Evolutionary conservation across 176 grass and related monocot genomes (phyloP).

Genomic region (Elymus sibiricus): DNA sequence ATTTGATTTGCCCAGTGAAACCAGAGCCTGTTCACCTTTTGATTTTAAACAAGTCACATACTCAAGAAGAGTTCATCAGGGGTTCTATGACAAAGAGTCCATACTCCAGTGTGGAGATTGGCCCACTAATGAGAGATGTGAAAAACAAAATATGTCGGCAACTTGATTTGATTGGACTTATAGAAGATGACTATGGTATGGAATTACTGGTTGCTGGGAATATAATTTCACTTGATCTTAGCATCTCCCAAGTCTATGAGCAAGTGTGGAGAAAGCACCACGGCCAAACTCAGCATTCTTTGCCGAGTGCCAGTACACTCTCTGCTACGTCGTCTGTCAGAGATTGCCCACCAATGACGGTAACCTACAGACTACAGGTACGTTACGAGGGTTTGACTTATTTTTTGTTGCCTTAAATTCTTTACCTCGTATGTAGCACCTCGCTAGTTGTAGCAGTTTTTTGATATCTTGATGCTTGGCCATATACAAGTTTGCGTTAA

Average conservation of each 20-base stretch:
- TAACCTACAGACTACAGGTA: conserved; percentile 96
- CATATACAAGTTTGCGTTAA: neutral
- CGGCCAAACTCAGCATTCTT: conserved; percentile 60
- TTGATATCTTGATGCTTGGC: neutral
- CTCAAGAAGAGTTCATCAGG: conserved; percentile 97
- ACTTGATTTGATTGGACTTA: conserved; percentile 86
- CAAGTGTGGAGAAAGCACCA: conserved; percentile 95
- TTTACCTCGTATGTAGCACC: neutral
- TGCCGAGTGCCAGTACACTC: conserved; percentile 38
- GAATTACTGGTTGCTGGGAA: conserved; percentile 92
- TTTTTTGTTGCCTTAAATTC: conserved; percentile 1
- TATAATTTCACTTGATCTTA: conserved; percentile 99
- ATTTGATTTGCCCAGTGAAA: conserved; percentile 95
- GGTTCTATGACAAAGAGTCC: conserved; percentile 97
- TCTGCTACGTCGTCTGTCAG: conserved; percentile 55
- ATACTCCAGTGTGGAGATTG: conserved; percentile 87
- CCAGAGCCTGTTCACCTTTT: conserved; percentile 90
- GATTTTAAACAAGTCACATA: conserved; percentile 95
- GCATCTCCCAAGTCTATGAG: conserved; percentile 92
- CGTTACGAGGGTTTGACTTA: conserved; percentile 1
- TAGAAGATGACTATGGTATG: conserved; percentile 97
- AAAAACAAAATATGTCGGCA: conserved; percentile 99
- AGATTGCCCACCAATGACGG: conserved; percentile 94
- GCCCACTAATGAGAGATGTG: conserved; percentile 94
- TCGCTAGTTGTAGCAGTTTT: neutral